A percentile compares a stretch with the other conserved stretches of the same genome.
phyloP scores from a whole-genome alignment of 345 rosid genomes.

The sweet orange (Citrus sinensis) region DVS_A1.0 CM039163.1:50702001-50702500 shows the following conservation, averaged over 20 bases:
- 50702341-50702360: neutral
- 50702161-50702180: neutral
- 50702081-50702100: conserved; percentile 43
- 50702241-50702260: too few species aligned
- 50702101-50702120: neutral
- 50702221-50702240: too few species aligned
- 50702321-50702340: neutral
- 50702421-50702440: neutral
- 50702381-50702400: neutral
- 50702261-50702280: too few species aligned
- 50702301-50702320: neutral
- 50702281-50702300: neutral
- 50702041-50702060: conserved; percentile 48
- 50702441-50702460: too few species aligned
- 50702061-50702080: conserved; percentile 49
- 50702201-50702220: neutral
- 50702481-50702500: too few species aligned
- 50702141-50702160: neutral
- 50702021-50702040: conserved; percentile 48
- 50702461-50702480: too few species aligned
- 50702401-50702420: neutral
- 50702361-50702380: neutral
- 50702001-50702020: conserved; percentile 40
- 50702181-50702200: neutral
- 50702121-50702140: conserved; percentile 1